Evolutionary conservation across 2,329 filamentous ascomycete species (phyloP), one percentile per base, ranked within the genome.

Genomic region (Epichloe scottii): DNA sequence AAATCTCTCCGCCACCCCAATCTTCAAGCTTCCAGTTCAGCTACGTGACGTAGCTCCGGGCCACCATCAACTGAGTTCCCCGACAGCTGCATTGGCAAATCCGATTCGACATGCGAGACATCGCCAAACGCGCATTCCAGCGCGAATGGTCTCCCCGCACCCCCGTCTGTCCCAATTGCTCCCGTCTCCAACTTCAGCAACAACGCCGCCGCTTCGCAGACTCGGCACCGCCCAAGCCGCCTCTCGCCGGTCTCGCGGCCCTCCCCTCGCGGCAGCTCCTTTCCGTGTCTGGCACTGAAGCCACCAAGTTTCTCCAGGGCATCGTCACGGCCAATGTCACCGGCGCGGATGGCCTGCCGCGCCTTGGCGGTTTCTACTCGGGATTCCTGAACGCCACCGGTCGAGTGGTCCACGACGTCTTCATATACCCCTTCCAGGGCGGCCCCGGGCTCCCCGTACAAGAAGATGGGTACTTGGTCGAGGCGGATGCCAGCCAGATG

Each of bases 321-420:
- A 79, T 95, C 51, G 79, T 93, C 56, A 95, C 91, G 1, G 79
- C 84, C 55, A 68, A 62, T 42, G 57, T 69, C 8, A 68, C 76
- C 0, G 60, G 70, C 7, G 62, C 55, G 26, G 56, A 70, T 53
- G 62, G 67, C 54, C 54, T 61, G 37, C 59, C 68, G 2, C 66
- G 66, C 23, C 60, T 58, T 3, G 68, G 71, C 0, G 84, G 81
- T 4, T 82, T 85, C 65, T 97, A 95, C 68, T 77, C 85, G 6
- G 88, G 83, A 0, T 95, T 98, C 61, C 74, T 98, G 41, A 95
- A 86, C 58, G 88, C 91, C 7, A 80, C 81, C 54, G 93, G 93
- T 41, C 80, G 90, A 52, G 78, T 98, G 10, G 72, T 96, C 42
- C 80, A 91, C 70, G 93, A 98, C 69, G 85, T 89, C 49, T 95